Evolutionary conservation across 441 rosid species (phyloP), one percentile per base, ranked within the genome.

Genomic region (Pelargonium myrrhifolium): DNA sequence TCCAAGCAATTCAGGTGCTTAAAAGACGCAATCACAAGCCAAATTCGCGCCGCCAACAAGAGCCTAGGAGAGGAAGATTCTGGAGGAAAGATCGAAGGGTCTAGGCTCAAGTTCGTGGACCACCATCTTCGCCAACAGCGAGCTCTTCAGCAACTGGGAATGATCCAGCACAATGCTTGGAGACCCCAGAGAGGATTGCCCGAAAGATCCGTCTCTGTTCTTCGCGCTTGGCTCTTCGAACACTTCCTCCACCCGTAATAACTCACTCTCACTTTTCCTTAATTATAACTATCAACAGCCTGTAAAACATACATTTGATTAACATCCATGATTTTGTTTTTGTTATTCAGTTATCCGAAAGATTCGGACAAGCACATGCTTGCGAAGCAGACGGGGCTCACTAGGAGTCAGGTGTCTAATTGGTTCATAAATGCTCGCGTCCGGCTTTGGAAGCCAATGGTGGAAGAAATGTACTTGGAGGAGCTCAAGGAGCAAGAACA

Each of bases 101-200:
- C 90, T 1, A 81, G 89, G 66, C 86, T 87, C 31, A 87, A 87
- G 73, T 87, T 85, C 59, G 93, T 87, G 9, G 97, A 93, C 68
- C 89, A 87, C 72, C 97, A 93, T 10, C 82, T 90, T 71, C 86
- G 95, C 51, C 98, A 93, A 72, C 98, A 93, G 68, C 81, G 97
- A 37, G 95, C 98, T 20, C 93, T 93, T 76, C 98, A 87, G 58
- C 93, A 87, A 15, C 74, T 87, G 72, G 93, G 93, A 43, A 84
- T 90, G 97, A 87, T 90, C 82, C 98, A 93, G 84, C 97, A 90
- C 75, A 89, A 90, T 76, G 93, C 93, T 67, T 87, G 93, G 93
- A 84, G 93, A 81, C 90, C 93, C 72, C 93, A 87, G 71, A 75
- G 93, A 74, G 93, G 93, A 66, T 72, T 87, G 60, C 90, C 93